Evolutionary conservation across 169 alveolate species (phyloP).

Genomic region (Cryptosporidium ryanae): DNA sequence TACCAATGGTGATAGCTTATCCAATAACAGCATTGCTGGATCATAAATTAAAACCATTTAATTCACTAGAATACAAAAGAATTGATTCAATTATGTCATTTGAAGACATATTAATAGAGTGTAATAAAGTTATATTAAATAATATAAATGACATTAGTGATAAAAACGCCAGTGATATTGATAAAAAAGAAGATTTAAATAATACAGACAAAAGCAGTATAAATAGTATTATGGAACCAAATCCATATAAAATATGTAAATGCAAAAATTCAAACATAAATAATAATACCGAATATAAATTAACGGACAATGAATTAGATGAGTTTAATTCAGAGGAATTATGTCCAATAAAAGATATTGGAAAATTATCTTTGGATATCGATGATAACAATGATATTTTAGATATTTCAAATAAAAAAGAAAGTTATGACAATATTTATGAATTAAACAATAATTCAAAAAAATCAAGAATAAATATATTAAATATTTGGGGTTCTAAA

Average conservation of each 20-base stretch:
- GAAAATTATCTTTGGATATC: background rate
- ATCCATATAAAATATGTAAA: no score
- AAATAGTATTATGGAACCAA: no score
- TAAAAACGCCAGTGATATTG: background rate
- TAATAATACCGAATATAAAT: background rate
- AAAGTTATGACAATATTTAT: no score
- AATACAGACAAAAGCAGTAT: background rate
- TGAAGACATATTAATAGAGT: background rate
- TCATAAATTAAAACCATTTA: slow-evolving; percentile 17
- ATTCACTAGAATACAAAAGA: background rate
- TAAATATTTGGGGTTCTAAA: slow-evolving; percentile 30
- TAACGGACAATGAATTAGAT: background rate
- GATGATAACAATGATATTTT: background rate
- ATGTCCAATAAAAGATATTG: background rate
- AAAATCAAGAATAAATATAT: background rate
- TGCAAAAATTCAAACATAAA: background rate
- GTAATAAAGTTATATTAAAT: background rate
- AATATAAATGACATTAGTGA: background rate
- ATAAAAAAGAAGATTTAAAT: background rate
- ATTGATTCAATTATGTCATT: background rate
- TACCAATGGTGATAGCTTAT: slow-evolving; percentile 50
- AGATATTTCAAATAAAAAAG: background rate
- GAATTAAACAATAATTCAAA: background rate
- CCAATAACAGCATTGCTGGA: slow-evolving; percentile 39
- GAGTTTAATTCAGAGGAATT: slow-evolving; percentile 42